A percentile compares a stretch with the other conserved stretches of the same genome.
Conservation (phyloP, 1,284 basidiomycete genomes). For the Trametes polyzona region DNA sequence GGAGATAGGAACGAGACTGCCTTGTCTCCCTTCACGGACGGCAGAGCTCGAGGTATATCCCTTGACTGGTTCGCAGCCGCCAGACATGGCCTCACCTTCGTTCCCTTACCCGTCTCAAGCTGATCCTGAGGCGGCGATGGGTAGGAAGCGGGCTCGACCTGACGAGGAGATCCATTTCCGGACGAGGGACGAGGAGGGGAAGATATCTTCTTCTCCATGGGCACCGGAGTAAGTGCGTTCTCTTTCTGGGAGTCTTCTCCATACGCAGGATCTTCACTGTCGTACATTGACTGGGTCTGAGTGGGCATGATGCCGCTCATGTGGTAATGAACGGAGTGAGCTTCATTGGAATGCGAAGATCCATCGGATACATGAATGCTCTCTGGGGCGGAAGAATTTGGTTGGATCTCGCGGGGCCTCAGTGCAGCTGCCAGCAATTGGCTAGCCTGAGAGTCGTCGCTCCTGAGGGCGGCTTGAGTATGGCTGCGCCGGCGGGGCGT, state of each 20-base stretch:
- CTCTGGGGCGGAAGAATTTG: neutral
- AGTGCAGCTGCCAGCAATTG: slow-evolving; percentile 23
- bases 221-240: slow-evolving; percentile 40
- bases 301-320: slow-evolving; percentile 56
- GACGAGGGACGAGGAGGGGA: neutral
- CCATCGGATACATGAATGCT: slow-evolving; percentile 6
- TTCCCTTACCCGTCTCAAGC: neutral
- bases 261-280: slow-evolving; percentile 32
- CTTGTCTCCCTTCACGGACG: slow-evolving; percentile 7
- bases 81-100: no score
- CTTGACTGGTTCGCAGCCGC: no score
- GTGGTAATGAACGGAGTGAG: slow-evolving; percentile 46
- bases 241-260: slow-evolving; percentile 55
- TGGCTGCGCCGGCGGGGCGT: no score
- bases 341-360: slow-evolving; percentile 14
- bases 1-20: slow-evolving; percentile 11
- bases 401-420: slow-evolving; percentile 7
- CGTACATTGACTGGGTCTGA: slow-evolving; percentile 52
- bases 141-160: slow-evolving; percentile 1
- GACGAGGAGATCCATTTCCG: slow-evolving; percentile 1
- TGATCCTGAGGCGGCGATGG: slow-evolving; percentile 3
- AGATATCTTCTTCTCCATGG: slow-evolving; percentile 7
- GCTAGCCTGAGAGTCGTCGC: slow-evolving; percentile 23
- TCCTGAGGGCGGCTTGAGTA: neutral
- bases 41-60: neutral